A percentile compares a stretch with the other conserved stretches of the same genome.
These are phyloP conservation scores for Suhomyces chickasaworum DNA, from an alignment of 1,139 yeast genomes.

Conservation along the genomic window DNA sequence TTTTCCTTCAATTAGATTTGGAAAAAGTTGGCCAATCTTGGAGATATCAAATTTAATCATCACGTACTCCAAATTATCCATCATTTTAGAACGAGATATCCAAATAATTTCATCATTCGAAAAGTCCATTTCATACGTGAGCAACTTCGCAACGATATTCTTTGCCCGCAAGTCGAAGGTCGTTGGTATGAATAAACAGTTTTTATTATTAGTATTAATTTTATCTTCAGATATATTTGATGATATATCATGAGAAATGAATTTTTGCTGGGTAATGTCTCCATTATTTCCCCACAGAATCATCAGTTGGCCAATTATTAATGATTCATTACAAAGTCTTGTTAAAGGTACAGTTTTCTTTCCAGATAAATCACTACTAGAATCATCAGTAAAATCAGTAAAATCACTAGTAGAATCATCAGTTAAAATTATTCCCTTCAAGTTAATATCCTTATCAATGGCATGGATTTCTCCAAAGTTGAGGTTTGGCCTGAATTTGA, in stretches of 20 bases:
- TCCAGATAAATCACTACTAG: too few species aligned
- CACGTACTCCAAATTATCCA: constrained; percentile 14
- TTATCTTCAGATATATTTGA: too few species aligned
- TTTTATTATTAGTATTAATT: too few species aligned
- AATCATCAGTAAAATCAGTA: too few species aligned
- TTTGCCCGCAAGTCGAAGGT: constrained; percentile 15
- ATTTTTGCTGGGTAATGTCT: not conserved
- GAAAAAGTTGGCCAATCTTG: constrained; percentile 8
- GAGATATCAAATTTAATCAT: constrained; percentile 17
- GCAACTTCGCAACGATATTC: constrained; percentile 17
- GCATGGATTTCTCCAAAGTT: constrained; percentile 25
- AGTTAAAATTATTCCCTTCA: too few species aligned
- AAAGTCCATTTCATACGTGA: not conserved
- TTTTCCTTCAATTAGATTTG: constrained; percentile 6
- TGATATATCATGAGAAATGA: not conserved
- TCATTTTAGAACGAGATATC: constrained; percentile 13
- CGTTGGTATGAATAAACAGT: constrained; percentile 9
- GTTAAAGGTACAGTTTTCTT: too few species aligned
- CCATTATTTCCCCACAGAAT: not conserved
- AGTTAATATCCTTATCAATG: constrained; percentile 7
- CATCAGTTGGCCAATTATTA: constrained; percentile 5
- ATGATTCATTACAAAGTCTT: not conserved
- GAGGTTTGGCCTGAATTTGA: constrained; percentile 24
- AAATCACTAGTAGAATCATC: too few species aligned
- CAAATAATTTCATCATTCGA: constrained; percentile 1